Evolutionary conservation across 1,139 yeast genomes (phyloP).

Genomic region (Candida pseudocylindracea): DNA sequence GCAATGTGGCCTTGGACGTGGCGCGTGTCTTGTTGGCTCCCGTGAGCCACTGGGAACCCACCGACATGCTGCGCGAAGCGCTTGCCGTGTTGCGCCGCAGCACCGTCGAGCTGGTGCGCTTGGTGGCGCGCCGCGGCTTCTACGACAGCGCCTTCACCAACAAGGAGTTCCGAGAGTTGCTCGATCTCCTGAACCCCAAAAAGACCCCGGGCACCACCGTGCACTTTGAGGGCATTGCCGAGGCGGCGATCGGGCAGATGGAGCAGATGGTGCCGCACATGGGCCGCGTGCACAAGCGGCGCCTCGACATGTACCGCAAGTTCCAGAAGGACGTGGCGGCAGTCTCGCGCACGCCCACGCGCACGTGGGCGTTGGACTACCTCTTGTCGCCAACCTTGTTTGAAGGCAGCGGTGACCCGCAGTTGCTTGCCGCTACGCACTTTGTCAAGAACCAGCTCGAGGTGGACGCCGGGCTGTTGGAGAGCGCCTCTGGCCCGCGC

Average conservation of each 20-base stretch:
- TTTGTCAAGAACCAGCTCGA: constrained; percentile 24
- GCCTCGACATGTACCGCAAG: constrained; percentile 39
- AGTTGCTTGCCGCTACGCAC: constrained; percentile 20
- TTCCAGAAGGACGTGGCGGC: constrained; percentile 7
- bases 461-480: constrained; percentile 12
- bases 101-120: constrained; percentile 34
- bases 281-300: constrained; percentile 48
- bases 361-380: constrained; percentile 45
- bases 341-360: constrained; percentile 8
- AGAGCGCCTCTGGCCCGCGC: constrained; percentile 6
- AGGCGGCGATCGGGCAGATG: constrained; percentile 16
- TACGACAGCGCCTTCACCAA: constrained; percentile 76
- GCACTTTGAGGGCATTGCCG: constrained; percentile 29
- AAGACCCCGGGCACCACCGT: constrained; percentile 8
- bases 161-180: constrained; percentile 72
- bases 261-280: constrained; percentile 14
- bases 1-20: constrained; percentile 91
- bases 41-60: constrained; percentile 29
- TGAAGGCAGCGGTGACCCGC: constrained; percentile 10
- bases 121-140: constrained; percentile 75
- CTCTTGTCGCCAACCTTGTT: constrained; percentile 45
- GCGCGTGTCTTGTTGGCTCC: constrained; percentile 57
- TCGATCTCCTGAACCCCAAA: constrained; percentile 27
- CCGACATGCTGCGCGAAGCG: constrained; percentile 58
- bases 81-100: constrained; percentile 26